Base-by-base conservation (phyloP, 1,284 basidiomycete species). In the Sporisorium scitamineum region DNA sequence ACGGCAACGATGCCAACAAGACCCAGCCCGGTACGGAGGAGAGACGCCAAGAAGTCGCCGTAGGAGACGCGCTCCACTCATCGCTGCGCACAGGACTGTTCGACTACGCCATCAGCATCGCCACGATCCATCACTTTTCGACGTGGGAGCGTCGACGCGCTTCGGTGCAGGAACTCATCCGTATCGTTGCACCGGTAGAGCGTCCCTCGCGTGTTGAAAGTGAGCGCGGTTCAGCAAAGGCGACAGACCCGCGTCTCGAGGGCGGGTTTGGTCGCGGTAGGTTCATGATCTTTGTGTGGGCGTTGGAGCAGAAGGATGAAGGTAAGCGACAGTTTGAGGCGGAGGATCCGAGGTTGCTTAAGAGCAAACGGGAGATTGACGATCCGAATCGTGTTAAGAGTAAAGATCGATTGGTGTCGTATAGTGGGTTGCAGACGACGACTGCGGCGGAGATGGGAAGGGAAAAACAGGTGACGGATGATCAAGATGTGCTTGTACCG, bases 221-320 rank as follows among this genome's bases (percentile, higher is more conserved):
- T 18, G 22, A 29, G 6, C 14, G n/a, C 6, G 39, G n/a, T 9
- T 16, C 39, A 16, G 29, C 57, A 10, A 27, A n/a, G n/a, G n/a
- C 44, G 0, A 26, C 34, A 11, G 69, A 78, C 37, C 24, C 59
- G 9, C 59, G 70, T 0, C 45, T 73, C 3, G 47, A 61, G 2
- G 56, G 59, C 26, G 58, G 63, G 1, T 50, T 14, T 3, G 6
- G 80, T 2, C 89, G 92, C 77, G 92, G 94, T 11, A 90, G 94
- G 8, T 89, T 95, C 63, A 88, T 99, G 75, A 92, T 99, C 80
- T 97, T 97, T 80, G 97, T 98, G n/a, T 99, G 97, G 97, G 95
- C 96, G 1, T 90, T 93, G 59, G 95, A 97, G 83, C 97, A 99
- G 87, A 94, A 96, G 41, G 79, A 80, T 27, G 69, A 81, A 47